These are phyloP conservation scores for Solanum clarkiae DNA, from an alignment of 257 asterid genomes.

Conservation along the genomic window DNA sequence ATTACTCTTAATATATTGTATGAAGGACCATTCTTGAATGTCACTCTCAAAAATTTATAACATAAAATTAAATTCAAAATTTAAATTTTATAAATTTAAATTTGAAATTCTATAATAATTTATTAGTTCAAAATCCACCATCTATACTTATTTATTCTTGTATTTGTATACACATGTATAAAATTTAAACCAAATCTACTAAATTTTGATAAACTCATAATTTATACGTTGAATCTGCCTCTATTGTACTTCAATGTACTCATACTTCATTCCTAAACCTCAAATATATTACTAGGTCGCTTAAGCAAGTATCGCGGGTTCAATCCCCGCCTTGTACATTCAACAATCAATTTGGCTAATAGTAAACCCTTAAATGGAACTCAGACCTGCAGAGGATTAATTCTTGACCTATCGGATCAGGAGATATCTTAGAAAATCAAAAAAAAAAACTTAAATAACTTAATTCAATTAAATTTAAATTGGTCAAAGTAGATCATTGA, in stretches of 20 bases:
- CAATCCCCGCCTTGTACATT: rapidly evolving
- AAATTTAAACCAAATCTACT: neutral
- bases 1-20: too few species aligned
- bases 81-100: neutral
- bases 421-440: too few species aligned
- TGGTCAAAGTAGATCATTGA: neutral
- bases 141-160: too few species aligned
- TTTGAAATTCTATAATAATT: neutral
- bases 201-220: neutral
- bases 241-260: too few species aligned
- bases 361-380: too few species aligned
- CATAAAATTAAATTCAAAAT: neutral
- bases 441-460: too few species aligned
- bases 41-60: neutral
- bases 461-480: neutral
- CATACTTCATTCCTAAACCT: neutral
- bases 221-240: too few species aligned
- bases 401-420: rapidly evolving
- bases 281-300: neutral
- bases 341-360: too few species aligned
- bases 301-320: too few species aligned
- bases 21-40: neutral
- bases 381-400: too few species aligned
- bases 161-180: neutral
- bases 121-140: neutral